phyloP scores from a whole-genome alignment of 768 basidiomycete genomes.

The Rickenella mellea region DNA sequence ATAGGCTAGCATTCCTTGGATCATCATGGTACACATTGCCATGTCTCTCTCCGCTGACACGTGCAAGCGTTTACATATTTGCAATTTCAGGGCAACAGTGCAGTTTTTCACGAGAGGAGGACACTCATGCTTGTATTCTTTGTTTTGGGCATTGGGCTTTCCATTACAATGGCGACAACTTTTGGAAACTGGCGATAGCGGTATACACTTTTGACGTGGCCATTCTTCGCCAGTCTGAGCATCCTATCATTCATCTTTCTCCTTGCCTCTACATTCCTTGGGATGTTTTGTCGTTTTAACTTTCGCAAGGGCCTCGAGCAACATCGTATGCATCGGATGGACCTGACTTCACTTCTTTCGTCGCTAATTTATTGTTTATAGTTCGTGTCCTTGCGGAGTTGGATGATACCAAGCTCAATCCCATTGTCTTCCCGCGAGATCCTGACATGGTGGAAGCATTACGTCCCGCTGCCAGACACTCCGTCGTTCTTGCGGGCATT shows the following conservation, averaged over 20 bases:
- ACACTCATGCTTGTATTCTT: conserved; percentile 30
- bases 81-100: conserved; percentile 31
- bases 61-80: background rate
- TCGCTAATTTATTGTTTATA: too few species aligned
- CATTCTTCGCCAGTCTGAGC: conserved; percentile 39
- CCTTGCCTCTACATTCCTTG: conserved; percentile 30
- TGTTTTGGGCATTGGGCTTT: conserved; percentile 26
- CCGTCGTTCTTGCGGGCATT: too few species aligned
- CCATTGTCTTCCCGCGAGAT: too few species aligned
- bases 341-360: too few species aligned
- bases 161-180: conserved; percentile 29
- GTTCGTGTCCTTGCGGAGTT: too few species aligned
- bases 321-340: conserved; percentile 41
- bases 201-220: conserved; percentile 30
- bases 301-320: conserved; percentile 48
- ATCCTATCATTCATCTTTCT: conserved; percentile 30
- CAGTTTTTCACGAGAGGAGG: conserved; percentile 35
- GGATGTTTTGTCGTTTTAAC: conserved; percentile 38
- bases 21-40: conserved; percentile 19
- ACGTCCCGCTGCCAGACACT: too few species aligned
- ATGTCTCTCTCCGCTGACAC: background rate
- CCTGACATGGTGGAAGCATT: too few species aligned
- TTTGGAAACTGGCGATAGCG: too few species aligned
- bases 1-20: conserved; percentile 34
- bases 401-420: too few species aligned